Evolutionary conservation across 331 rosid species (phyloP).

Genomic region (Pyracantha coccinea): DNA sequence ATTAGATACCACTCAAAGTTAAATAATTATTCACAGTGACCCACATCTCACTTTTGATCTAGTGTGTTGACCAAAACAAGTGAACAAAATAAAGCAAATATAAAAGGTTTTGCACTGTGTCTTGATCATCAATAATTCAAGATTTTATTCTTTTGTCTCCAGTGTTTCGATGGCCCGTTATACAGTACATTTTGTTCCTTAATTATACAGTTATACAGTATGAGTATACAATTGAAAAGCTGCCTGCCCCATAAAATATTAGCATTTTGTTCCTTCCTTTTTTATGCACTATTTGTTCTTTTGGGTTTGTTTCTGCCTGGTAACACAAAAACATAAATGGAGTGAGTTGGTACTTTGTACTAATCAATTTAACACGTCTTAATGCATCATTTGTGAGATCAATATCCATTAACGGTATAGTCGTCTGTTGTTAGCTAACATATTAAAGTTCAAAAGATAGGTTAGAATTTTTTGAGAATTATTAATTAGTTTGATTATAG

Average conservation of each 20-base stretch:
- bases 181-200: background rate
- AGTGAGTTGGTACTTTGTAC: background rate
- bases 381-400: background rate
- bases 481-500: background rate
- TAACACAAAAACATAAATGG: background rate
- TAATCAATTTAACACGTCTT: background rate
- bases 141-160: slow-evolving; percentile 10
- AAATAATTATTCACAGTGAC: background rate
- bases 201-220: too few species aligned
- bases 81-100: background rate
- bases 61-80: slow-evolving; percentile 9
- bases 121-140: slow-evolving; percentile 3
- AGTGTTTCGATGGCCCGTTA: slow-evolving; percentile 1
- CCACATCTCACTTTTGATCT: slow-evolving; percentile 4
- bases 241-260: background rate
- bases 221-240: background rate
- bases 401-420: background rate
- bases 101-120: background rate
- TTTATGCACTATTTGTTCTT: background rate
- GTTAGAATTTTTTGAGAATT: background rate
- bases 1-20: background rate
- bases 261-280: background rate
- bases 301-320: background rate
- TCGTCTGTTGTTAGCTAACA: background rate
- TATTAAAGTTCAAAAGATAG: background rate